A percentile compares a stretch with the other conserved stretches of the same genome.
phyloP scores from a whole-genome alignment of 2,329 filamentous ascomycete genomes.

The Stromatinia cepivora region DNA sequence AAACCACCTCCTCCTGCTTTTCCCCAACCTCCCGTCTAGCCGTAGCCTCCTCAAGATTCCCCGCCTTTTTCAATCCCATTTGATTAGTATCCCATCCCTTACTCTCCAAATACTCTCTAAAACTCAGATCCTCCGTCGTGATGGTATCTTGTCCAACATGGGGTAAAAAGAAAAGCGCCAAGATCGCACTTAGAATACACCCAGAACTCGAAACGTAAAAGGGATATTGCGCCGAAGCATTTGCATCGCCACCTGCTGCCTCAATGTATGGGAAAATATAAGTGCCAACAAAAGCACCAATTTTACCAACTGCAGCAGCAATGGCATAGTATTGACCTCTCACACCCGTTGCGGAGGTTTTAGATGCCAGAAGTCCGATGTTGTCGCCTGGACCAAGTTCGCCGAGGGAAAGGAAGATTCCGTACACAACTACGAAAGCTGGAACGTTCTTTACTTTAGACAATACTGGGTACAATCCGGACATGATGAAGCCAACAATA shows the following conservation, averaged over 20 bases:
- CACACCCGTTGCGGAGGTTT: slow-evolving; percentile 86
- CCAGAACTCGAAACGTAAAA: slow-evolving; percentile 83
- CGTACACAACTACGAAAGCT: slow-evolving; percentile 77
- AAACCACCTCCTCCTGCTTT: slow-evolving; percentile 6
- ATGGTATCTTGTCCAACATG: slow-evolving; percentile 86
- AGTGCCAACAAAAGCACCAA: slow-evolving; percentile 82
- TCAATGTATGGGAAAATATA: slow-evolving; percentile 76
- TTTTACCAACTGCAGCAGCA: slow-evolving; percentile 71
- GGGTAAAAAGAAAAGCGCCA: slow-evolving; percentile 70
- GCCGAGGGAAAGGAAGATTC: slow-evolving; percentile 73
- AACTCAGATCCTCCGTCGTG: slow-evolving; percentile 70
- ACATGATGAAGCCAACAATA: slow-evolving; percentile 85
- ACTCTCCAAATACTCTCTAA: slow-evolving; percentile 69
- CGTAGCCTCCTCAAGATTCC: slow-evolving; percentile 24
- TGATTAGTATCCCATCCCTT: slow-evolving; percentile 74
- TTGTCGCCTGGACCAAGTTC: slow-evolving; percentile 89
- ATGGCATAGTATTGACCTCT: slow-evolving; percentile 75
- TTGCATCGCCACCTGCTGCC: slow-evolving; percentile 57
- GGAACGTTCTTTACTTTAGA: slow-evolving; percentile 65
- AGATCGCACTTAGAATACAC: slow-evolving; percentile 70
- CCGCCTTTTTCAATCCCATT: slow-evolving; percentile 47
- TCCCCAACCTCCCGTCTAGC: slow-evolving; percentile 6
- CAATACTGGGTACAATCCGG: slow-evolving; percentile 72
- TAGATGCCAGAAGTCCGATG: slow-evolving; percentile 82
- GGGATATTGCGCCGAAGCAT: slow-evolving; percentile 74